Base-by-base conservation (phyloP, 192 early-diverging fungal species). In the Backusella westeae region DNA sequence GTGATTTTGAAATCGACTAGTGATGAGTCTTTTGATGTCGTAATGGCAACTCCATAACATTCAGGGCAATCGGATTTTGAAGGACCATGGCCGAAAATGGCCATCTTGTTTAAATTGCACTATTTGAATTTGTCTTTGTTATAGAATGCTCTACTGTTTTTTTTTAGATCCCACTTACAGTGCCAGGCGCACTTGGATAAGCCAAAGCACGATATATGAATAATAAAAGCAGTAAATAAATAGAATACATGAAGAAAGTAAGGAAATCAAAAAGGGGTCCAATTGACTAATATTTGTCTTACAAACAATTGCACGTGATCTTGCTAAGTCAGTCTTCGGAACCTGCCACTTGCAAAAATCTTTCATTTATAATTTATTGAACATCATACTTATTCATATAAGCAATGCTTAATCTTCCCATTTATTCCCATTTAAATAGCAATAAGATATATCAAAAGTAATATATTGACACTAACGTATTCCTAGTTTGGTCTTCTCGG, bases 401-500 rank as follows among this genome's bases (percentile, higher is more conserved):
- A 4, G 17, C 15, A 44, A 14, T 3, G 15, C 3, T 44, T 0
- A 44, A 14, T 15, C 3, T 5, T 19, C 15, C 42, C 3, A 5
- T 44, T 17, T 17, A 5, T 14, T 6, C 15, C 14, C 42, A 3
- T 3, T 44, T 14, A 4, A 39, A 10, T 39, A 39, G 9, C 38
- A 10, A 12, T 39, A 39, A 12, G 9, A 8, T 0, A 32, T 32
- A 32, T 32, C 3, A 32, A 32, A 39, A 39, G 10, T 39, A 10
- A 39, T 39, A 9, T 39, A 39, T 39, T 39, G 38, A 0, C 38
- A 39, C 38, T 70, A 36, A 14, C 1, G 8, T 71, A 68, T 68
- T 15, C 59, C 56, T 23, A 67, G 19, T 67, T 65, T 75, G 44
- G 52, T 82, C 73, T 87, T 90, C 85, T 99, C 96, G 65, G 86